Percentiles rank a stretch among this genome's conserved stretches.
Conservation (phyloP, 2,329 filamentous ascomycete species). For the Talaromyces marneffei region DNA sequence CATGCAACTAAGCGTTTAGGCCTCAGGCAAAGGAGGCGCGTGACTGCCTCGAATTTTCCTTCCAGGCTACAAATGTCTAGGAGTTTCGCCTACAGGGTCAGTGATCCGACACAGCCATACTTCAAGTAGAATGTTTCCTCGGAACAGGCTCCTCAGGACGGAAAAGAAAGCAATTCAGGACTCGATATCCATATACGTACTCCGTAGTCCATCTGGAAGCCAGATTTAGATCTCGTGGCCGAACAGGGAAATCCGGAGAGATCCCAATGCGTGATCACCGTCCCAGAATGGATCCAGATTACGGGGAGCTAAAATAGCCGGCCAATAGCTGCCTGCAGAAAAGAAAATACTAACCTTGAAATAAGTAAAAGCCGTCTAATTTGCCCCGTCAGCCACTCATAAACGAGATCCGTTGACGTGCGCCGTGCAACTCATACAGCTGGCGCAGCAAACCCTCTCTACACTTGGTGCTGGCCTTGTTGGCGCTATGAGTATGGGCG, state of each 20-base stretch:
- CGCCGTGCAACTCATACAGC: neutral
- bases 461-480: neutral
- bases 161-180: neutral
- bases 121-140: neutral
- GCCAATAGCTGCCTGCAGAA: neutral
- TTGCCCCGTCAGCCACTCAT: conserved; percentile 4
- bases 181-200: neutral
- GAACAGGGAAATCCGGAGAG: conserved; percentile 8
- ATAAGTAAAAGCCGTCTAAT: neutral
- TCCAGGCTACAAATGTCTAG: neutral
- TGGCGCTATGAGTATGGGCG: neutral
- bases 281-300: neutral
- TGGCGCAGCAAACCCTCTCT: neutral
- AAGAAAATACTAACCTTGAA: neutral
- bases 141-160: neutral
- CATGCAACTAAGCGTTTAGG: conserved; percentile 12
- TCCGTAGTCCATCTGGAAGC: neutral
- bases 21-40: conserved; percentile 9
- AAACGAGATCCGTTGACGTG: conserved; percentile 3
- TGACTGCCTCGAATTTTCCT: neutral
- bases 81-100: neutral
- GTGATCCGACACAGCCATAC: neutral
- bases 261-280: neutral
- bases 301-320: neutral
- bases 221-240: conserved; percentile 1